Evolutionary conservation across 73 alveolate species (phyloP).

Genomic region (Stentor roeselii): DNA sequence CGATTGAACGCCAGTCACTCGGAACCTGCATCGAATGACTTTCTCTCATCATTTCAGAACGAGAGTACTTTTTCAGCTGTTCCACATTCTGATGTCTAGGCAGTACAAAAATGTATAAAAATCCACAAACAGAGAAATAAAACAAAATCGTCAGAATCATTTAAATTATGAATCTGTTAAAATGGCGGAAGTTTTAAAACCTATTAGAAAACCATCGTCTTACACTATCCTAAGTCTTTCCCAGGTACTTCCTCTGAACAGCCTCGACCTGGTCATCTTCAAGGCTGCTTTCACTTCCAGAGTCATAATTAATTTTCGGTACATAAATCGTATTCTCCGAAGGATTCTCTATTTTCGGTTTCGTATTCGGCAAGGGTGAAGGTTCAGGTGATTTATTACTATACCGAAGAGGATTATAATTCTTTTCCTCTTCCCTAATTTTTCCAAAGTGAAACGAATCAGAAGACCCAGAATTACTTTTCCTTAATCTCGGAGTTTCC

Average conservation of each 20-base stretch:
- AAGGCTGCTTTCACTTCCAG: not conserved
- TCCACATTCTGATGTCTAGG: not conserved
- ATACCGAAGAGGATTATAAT: not conserved
- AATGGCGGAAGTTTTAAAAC: too few species aligned
- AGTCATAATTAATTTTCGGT: slow-evolving; percentile 13
- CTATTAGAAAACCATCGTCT: too few species aligned
- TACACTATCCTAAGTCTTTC: too few species aligned
- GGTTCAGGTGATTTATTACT: not conserved
- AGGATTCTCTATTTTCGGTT: not conserved
- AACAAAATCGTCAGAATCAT: not conserved
- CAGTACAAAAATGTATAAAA: not conserved
- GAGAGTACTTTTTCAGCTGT: not conserved
- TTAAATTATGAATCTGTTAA: not conserved
- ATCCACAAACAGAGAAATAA: not conserved
- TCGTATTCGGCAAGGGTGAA: not conserved
- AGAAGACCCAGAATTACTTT: not conserved
- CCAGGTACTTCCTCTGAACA: slow-evolving; percentile 12
- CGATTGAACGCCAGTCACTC: not conserved
- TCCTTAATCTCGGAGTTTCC: not conserved
- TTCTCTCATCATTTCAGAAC: not conserved
- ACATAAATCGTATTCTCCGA: slow-evolving; percentile 12
- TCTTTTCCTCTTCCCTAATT: not conserved
- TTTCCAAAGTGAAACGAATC: not conserved
- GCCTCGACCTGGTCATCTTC: slow-evolving; percentile 17
- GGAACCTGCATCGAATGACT: not conserved